Conservation (phyloP, 495 filamentous ascomycete species). For the Articulospora tetracladia region DNA sequence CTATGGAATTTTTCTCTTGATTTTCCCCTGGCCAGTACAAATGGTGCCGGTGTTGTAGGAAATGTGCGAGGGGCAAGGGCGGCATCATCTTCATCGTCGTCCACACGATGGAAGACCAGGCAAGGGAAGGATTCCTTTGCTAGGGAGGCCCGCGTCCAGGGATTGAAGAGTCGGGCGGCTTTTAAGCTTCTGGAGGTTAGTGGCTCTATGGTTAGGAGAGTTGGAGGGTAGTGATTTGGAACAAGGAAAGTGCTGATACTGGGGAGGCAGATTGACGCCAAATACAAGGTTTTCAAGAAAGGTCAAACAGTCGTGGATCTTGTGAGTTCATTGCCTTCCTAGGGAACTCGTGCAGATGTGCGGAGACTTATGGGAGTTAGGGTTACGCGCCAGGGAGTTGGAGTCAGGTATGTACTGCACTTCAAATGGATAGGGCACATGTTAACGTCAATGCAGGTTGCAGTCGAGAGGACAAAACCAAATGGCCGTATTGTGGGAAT, state of each 20-base stretch:
- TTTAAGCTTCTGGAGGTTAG: conserved; percentile 82
- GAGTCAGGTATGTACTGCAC: conserved; percentile 64
- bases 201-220: background rate
- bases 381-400: conserved; percentile 93
- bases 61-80: background rate
- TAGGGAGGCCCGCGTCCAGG: conserved; percentile 66
- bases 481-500: conserved; percentile 81
- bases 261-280: conserved; percentile 64
- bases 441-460: conserved; percentile 56
- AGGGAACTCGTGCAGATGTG: background rate
- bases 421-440: background rate
- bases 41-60: background rate
- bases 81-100: conserved; percentile 50
- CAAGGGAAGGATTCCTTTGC: conserved; percentile 68
- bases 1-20: background rate
- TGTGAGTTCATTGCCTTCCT: conserved; percentile 37
- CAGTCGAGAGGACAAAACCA: conserved; percentile 69
- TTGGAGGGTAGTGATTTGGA: background rate
- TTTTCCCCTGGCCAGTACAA: background rate
- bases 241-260: conserved; percentile 7
- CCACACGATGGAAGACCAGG: conserved; percentile 75
- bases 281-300: conserved; percentile 69
- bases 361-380: conserved; percentile 34
- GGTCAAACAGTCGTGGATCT: conserved; percentile 89
- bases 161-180: conserved; percentile 82